Base-by-base conservation (phyloP, 116 monocot species). In the Thalassia testudinum region DNA sequence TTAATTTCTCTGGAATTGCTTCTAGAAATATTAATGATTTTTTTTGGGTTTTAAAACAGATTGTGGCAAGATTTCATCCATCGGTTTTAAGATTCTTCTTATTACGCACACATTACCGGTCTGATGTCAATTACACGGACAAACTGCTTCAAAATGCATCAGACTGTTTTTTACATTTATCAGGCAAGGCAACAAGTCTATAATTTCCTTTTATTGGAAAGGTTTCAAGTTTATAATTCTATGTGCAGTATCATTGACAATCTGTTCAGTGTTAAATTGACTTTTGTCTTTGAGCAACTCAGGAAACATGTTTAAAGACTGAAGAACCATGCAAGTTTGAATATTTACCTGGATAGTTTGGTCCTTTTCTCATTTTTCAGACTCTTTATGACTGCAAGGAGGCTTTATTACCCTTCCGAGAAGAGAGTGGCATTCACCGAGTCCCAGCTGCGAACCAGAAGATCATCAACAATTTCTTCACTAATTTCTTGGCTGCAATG, bases 121-220 rank as follows among this genome's bases (percentile, higher is more conserved):
- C 88, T 13, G 88, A 87, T 72, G 78, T 95, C 49, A 95, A 95
- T 68, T 85, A 78, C 64, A 84, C 95, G 29, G 85, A 84, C 51
- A 71, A 55, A 59, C 61, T 60, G 18, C 79, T 95, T 56, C 78
- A 95, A 15, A 76, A 58, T 24, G 78, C 87, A 42, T 87, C 88
- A 13, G 84, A 95, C 62, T 81, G 62, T 88, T 34, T 95, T 73
- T 63, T 95, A 95, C 63, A 84, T 88, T 18, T 95, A 84, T 72
- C 95, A 95, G 95, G 95, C 42, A 42, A 61, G n/a, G 30, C 30
- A 34, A 5, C 30, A 34, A 34, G 10, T 34, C 6, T 34, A 5
- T 34, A 34, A 5, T 34, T 34, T 34, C 3, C 6, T 34, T 5
- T 34, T n/a, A n/a, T n/a, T n/a, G n/a, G n/a, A n/a, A n/a, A n/a